Conservation (phyloP, 2,329 filamentous ascomycete species). For the Aspergillus brunneoviolaceus region DNA sequence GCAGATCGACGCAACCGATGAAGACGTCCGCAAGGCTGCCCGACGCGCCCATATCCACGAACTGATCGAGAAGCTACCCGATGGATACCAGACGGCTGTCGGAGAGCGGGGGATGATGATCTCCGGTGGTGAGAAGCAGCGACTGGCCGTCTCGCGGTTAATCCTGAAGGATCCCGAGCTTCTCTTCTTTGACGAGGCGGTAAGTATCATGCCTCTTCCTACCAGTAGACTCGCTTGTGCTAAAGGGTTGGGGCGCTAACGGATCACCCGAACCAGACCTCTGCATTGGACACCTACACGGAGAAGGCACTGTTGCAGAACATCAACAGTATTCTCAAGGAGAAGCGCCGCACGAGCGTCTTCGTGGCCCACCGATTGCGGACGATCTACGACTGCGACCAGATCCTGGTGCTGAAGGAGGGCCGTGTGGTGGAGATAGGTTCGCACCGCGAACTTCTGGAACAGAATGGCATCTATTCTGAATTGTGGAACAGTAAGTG, state of each 20-base stretch:
- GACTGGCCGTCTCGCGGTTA: conserved; percentile 77
- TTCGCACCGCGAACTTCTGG: conserved; percentile 80
- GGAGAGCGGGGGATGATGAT: conserved; percentile 97
- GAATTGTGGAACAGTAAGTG: conserved; percentile 84
- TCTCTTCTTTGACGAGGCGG: conserved; percentile 90
- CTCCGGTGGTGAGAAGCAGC: conserved; percentile 89
- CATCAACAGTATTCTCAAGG: conserved; percentile 87
- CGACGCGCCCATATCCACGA: conserved; percentile 82
- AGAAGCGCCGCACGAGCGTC: conserved; percentile 85
- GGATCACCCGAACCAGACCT: conserved; percentile 54
- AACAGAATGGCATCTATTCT: conserved; percentile 70
- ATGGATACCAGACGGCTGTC: conserved; percentile 88
- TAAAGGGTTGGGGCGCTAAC: neutral
- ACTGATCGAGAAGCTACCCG: conserved; percentile 73
- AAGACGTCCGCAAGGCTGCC: conserved; percentile 74
- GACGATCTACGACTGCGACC: conserved; percentile 89
- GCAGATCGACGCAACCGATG: conserved; percentile 70
- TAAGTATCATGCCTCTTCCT: conserved; percentile 37
- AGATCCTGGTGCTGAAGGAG: conserved; percentile 86
- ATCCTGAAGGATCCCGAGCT: conserved; percentile 87
- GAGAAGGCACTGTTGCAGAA: conserved; percentile 87
- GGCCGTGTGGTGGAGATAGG: conserved; percentile 86
- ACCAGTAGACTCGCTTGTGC: neutral
- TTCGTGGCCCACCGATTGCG: conserved; percentile 91
- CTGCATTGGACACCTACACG: conserved; percentile 87